A percentile compares a stretch with the other conserved stretches of the same genome.
These are phyloP conservation scores for Alternaria atra DNA, from an alignment of 2,329 filamentous ascomycete genomes.

Conservation along the genomic window DNA sequence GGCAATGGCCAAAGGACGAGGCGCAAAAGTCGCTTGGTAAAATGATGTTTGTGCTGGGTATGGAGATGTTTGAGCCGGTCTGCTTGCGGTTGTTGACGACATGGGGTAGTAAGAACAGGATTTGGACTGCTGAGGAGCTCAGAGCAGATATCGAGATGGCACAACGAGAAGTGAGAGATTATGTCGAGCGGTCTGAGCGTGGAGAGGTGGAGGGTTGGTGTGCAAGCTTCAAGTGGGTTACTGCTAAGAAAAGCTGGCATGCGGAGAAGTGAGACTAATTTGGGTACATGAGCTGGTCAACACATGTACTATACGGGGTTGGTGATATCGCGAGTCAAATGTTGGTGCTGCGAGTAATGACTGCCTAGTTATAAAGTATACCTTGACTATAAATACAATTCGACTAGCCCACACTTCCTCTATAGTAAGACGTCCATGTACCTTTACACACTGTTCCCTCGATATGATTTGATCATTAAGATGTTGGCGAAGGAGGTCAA, in stretches of 20 bases:
- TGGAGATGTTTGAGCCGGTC: slow-evolving; percentile 45
- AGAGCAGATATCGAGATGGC: slow-evolving; percentile 29
- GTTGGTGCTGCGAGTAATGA: neutral
- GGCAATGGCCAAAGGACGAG: slow-evolving; percentile 44
- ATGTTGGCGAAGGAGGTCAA: neutral
- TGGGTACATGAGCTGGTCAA: neutral
- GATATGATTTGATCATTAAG: neutral
- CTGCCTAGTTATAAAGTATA: neutral
- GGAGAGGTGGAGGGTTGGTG: slow-evolving; percentile 45
- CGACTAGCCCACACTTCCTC: neutral
- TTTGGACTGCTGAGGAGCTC: slow-evolving; percentile 44
- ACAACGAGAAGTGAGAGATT: slow-evolving; percentile 40
- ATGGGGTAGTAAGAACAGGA: slow-evolving; percentile 35
- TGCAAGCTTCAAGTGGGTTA: slow-evolving; percentile 49
- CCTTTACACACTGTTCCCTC: neutral
- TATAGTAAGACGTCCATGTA: neutral
- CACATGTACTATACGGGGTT: neutral
- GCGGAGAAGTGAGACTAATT: slow-evolving; percentile 5
- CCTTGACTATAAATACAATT: neutral
- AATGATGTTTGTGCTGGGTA: slow-evolving; percentile 44
- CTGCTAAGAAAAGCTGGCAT: slow-evolving; percentile 43
- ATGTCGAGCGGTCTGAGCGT: slow-evolving; percentile 33
- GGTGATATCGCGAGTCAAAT: neutral
- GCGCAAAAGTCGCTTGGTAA: slow-evolving; percentile 46
- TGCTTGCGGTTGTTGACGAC: slow-evolving; percentile 41